Percentiles rank a stretch among this genome's conserved stretches.
phyloP scores from a whole-genome alignment of 345 rosid species.

The Psidium friedrichsthalianum region DNA sequence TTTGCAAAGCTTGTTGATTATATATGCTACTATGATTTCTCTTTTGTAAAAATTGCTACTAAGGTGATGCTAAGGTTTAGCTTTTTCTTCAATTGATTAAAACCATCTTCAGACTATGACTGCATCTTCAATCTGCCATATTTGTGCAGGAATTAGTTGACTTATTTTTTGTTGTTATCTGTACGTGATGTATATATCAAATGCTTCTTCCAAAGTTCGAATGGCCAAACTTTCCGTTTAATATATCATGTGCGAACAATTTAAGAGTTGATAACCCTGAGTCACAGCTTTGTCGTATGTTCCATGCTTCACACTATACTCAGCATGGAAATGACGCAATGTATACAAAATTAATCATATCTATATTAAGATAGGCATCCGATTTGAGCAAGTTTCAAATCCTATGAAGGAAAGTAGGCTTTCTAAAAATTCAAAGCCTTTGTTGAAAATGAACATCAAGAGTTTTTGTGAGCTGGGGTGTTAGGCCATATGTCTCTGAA shows the following conservation, averaged over 20 bases:
- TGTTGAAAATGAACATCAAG: not conserved
- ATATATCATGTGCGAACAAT: not conserved
- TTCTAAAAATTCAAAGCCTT: too few relatives aligned
- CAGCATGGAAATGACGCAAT: not conserved
- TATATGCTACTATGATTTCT: not conserved
- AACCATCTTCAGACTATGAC: not conserved
- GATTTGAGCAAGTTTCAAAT: not conserved
- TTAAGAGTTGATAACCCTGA: not conserved
- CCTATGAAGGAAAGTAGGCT: not conserved
- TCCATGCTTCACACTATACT: not conserved
- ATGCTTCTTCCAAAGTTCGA: not conserved
- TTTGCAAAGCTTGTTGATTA: too few relatives aligned
- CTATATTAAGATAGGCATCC: not conserved
- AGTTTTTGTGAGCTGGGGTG: not conserved
- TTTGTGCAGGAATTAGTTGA: not conserved
- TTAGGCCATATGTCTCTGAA: not conserved
- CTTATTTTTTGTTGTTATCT: not conserved
- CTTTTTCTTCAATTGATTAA: not conserved
- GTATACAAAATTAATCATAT: not conserved
- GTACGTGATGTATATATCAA: not conserved
- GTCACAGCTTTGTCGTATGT: not conserved
- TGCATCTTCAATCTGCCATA: not conserved
- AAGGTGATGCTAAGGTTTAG: not conserved
- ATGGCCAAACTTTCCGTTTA: not conserved
- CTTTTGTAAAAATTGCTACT: not conserved